phyloP scores from a whole-genome alignment of 805 yeast genomes.

The Aciculoconidium aculeatum region DNA sequence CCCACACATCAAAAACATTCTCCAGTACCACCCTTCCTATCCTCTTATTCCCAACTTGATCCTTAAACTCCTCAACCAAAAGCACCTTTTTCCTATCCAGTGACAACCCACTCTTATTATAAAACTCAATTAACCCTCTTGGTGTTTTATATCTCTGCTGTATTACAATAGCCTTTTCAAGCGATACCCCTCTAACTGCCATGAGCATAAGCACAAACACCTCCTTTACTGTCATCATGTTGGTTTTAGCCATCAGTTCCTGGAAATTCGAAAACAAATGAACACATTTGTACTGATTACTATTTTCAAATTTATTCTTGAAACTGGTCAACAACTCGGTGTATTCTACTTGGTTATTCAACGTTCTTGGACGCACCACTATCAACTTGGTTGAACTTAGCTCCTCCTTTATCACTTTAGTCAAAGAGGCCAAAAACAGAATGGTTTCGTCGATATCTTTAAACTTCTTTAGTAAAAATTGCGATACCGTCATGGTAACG shows the following conservation, averaged over 20 bases:
- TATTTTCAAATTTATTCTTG: slow-evolving; percentile 36
- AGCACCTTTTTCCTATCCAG: slow-evolving; percentile 25
- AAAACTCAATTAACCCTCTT: slow-evolving; percentile 46
- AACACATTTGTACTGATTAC: slow-evolving; percentile 30
- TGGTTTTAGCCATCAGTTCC: slow-evolving; percentile 62
- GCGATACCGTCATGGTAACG: slow-evolving; percentile 57
- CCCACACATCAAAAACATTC: slow-evolving; percentile 56
- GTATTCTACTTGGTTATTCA: slow-evolving; percentile 50
- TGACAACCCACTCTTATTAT: slow-evolving; percentile 16
- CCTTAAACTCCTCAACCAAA: slow-evolving; percentile 24
- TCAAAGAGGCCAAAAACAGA: slow-evolving; percentile 46
- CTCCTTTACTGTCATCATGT: slow-evolving; percentile 67
- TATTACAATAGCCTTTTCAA: slow-evolving; percentile 78
- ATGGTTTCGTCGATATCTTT: slow-evolving; percentile 71
- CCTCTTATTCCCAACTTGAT: slow-evolving; percentile 46
- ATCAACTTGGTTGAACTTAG: slow-evolving; percentile 31
- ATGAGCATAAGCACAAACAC: slow-evolving; percentile 70
- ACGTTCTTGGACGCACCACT: slow-evolving; percentile 46
- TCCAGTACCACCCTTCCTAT: slow-evolving; percentile 48
- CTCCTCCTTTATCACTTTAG: slow-evolving; percentile 35
- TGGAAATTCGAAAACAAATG: slow-evolving; percentile 44
- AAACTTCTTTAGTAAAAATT: slow-evolving; percentile 65
- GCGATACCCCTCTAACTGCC: slow-evolving; percentile 73
- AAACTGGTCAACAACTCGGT: slow-evolving; percentile 35
- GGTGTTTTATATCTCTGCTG: slow-evolving; percentile 75